Percentiles rank a stretch among this genome's conserved stretches.
phyloP scores from a whole-genome alignment of 768 basidiomycete species.

The Vararia minispora region DNA sequence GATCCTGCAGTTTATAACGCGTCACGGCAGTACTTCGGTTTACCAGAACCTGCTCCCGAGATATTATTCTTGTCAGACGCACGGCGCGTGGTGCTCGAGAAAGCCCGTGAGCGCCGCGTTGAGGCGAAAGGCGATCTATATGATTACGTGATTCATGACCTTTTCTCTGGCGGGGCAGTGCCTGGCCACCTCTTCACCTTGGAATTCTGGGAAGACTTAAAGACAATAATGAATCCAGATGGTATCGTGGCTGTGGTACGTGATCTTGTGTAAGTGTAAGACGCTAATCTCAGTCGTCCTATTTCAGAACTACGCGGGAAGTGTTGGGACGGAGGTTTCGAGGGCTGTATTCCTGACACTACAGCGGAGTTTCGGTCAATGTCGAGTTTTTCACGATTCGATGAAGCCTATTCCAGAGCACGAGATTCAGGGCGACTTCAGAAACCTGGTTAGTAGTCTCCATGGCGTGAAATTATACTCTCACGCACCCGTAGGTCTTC shows the following conservation, averaged over 20 bases:
- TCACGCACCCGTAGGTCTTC: slow-evolving; percentile 45
- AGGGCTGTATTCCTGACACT: slow-evolving; percentile 63
- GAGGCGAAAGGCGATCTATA: slow-evolving; percentile 29
- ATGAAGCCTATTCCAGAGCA: slow-evolving; percentile 34
- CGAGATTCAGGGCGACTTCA: slow-evolving; percentile 37
- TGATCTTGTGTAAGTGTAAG: slow-evolving; percentile 6
- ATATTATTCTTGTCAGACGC: slow-evolving; percentile 74
- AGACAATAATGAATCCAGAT: slow-evolving; percentile 47
- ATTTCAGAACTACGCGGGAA: slow-evolving; percentile 76
- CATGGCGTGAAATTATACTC: background rate
- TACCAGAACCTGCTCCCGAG: slow-evolving; percentile 49
- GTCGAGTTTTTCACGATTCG: slow-evolving; percentile 76
- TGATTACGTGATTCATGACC: slow-evolving; percentile 80
- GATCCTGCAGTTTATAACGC: slow-evolving; percentile 85
- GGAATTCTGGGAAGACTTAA: slow-evolving; percentile 75
- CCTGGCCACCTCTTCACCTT: slow-evolving; percentile 75
- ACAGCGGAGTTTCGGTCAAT: slow-evolving; percentile 57
- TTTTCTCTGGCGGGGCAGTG: slow-evolving; percentile 90
- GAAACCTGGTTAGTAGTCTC: slow-evolving; percentile 57
- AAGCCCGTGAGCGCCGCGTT: slow-evolving; percentile 11
- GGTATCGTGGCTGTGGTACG: slow-evolving; percentile 77
- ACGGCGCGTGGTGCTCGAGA: slow-evolving; percentile 21
- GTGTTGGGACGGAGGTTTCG: slow-evolving; percentile 46
- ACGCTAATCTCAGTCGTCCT: background rate
- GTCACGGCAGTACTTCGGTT: slow-evolving; percentile 67